These are phyloP conservation scores for Dalbergia cultrata DNA, from an alignment of 306 rosid species.

Conservation along the genomic window DNA sequence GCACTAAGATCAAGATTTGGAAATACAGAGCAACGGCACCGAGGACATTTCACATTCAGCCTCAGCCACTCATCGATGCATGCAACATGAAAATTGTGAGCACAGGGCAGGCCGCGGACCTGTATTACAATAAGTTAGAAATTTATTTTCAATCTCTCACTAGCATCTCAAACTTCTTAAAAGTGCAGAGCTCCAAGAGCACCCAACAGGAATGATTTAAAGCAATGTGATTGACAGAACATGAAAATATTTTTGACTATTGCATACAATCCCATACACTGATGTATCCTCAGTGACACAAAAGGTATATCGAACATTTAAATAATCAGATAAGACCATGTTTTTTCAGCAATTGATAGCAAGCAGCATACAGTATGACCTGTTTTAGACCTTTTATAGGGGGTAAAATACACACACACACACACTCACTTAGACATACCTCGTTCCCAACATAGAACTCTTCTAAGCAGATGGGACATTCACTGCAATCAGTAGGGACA, in stretches of 20 bases:
- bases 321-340: neutral
- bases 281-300: neutral
- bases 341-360: conserved; percentile 22
- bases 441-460: conserved; percentile 93
- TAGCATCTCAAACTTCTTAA: conserved; percentile 33
- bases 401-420: no score
- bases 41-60: conserved; percentile 96
- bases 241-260: no score
- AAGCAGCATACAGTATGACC: conserved; percentile 11
- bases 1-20: conserved; percentile 99
- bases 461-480: conserved; percentile 98
- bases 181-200: conserved; percentile 3
- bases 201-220: conserved; percentile 7
- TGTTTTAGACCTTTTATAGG: conserved; percentile 16
- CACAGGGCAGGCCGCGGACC: conserved; percentile 99
- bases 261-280: neutral
- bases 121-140: conserved; percentile 55
- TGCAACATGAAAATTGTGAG: conserved; percentile 97
- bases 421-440: conserved; percentile 54
- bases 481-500: conserved; percentile 98
- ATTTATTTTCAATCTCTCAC: conserved; percentile 19
- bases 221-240: no score
- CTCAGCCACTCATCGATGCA: conserved; percentile 99
- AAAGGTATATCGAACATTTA: neutral
- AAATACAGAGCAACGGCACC: conserved; percentile 98